phyloP scores from a whole-genome alignment of 2,329 filamentous ascomycete species.

The Exophiala phaeomuriformis region DNA sequence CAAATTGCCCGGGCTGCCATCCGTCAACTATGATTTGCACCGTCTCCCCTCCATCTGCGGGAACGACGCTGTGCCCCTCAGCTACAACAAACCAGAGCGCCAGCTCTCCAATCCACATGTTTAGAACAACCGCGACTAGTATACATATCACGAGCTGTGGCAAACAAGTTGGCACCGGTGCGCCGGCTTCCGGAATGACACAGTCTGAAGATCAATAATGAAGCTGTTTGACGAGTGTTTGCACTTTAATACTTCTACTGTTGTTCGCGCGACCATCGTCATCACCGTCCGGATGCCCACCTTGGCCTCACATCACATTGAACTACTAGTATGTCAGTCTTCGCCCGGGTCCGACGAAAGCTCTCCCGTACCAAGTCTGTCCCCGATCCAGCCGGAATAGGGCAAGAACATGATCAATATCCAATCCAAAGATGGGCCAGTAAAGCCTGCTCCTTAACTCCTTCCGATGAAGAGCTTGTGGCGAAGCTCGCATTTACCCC shows the following conservation, averaged over 20 bases:
- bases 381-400: not conserved
- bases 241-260: not conserved
- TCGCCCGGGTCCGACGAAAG: constrained; percentile 18
- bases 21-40: not conserved
- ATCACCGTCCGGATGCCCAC: not conserved
- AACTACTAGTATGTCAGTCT: constrained; percentile 10
- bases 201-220: too few relatives aligned
- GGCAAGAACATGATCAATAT: constrained; percentile 5
- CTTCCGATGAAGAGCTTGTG: constrained; percentile 27
- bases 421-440: constrained; percentile 12
- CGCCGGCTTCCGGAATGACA: too few relatives aligned
- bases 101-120: not conserved
- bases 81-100: not conserved
- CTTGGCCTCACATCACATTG: not conserved
- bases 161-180: not conserved
- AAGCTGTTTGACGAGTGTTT: not conserved
- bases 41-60: not conserved
- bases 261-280: not conserved
- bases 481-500: constrained; percentile 21
- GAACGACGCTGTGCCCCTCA: constrained; percentile 2
- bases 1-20: not conserved
- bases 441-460: constrained; percentile 19
- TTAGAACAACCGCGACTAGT: not conserved
- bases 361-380: constrained; percentile 24
- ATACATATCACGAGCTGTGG: not conserved